phyloP scores from a whole-genome alignment of 805 yeast species.

The Candida railenensis region DNA sequence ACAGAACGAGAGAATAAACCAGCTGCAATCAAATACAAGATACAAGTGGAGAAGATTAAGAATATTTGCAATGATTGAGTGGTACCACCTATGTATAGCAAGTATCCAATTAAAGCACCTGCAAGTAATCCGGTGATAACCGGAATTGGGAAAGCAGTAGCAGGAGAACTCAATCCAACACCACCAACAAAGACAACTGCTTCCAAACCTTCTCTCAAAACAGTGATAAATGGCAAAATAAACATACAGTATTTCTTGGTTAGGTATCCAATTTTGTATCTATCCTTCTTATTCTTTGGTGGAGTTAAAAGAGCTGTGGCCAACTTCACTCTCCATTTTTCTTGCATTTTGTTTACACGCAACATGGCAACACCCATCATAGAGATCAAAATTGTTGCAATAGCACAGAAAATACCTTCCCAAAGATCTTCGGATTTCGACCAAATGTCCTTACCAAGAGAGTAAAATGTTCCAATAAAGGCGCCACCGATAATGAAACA shows the following conservation, averaged over 20 bases:
- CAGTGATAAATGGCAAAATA: slow-evolving; percentile 84
- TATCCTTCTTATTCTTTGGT: slow-evolving; percentile 49
- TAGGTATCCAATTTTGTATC: slow-evolving; percentile 37
- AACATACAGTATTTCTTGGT: slow-evolving; percentile 80
- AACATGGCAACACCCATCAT: slow-evolving; percentile 96
- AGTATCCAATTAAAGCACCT: slow-evolving; percentile 68
- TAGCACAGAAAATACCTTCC: slow-evolving; percentile 93
- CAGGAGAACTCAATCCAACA: slow-evolving; percentile 37
- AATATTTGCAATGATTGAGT: slow-evolving; percentile 79
- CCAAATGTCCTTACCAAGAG: slow-evolving; percentile 81
- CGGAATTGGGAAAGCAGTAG: slow-evolving; percentile 82
- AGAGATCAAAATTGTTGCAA: slow-evolving; percentile 87
- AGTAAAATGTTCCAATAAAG: slow-evolving; percentile 90
- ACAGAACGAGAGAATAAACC: slow-evolving; percentile 92
- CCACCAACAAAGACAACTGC: slow-evolving; percentile 48
- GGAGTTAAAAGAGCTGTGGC: slow-evolving; percentile 74
- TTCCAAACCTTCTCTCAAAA: slow-evolving; percentile 88
- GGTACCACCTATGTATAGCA: slow-evolving; percentile 81
- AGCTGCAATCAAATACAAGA: slow-evolving; percentile 85
- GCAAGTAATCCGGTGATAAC: slow-evolving; percentile 82
- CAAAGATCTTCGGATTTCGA: slow-evolving; percentile 85
- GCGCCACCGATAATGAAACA: slow-evolving; percentile 89
- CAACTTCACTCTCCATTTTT: slow-evolving; percentile 94
- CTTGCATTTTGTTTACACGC: slow-evolving; percentile 93
- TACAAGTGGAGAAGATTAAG: slow-evolving; percentile 82